Evolutionary conservation across 139 green algal species (phyloP).

Genomic region (Nannochloris sp.): DNA sequence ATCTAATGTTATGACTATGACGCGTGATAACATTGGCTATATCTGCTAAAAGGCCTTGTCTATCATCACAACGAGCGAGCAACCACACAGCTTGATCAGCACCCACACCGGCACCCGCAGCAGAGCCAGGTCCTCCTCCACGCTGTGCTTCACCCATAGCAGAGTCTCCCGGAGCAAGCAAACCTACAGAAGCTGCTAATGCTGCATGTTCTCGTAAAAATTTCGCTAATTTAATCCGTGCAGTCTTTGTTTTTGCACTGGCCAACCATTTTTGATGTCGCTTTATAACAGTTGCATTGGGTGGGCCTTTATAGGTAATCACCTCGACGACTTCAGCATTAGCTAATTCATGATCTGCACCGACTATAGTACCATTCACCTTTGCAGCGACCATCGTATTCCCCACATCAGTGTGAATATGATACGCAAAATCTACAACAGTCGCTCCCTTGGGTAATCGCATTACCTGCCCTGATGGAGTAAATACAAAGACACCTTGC

Average conservation of each 20-base stretch:
- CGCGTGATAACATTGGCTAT: conserved; percentile 38
- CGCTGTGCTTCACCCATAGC: neutral
- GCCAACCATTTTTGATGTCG: conserved; percentile 38
- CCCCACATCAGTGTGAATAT: conserved; percentile 75
- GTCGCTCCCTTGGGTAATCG: conserved; percentile 76
- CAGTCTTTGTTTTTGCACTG: conserved; percentile 39
- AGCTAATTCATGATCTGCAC: conserved; percentile 39
- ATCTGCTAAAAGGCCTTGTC: conserved; percentile 43
- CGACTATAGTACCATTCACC: conserved; percentile 68
- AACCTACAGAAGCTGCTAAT: neutral
- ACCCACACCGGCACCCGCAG: neutral
- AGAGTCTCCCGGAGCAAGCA: neutral
- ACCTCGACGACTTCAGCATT: conserved; percentile 85
- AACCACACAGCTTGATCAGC: conserved; percentile 16
- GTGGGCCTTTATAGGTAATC: conserved; percentile 38
- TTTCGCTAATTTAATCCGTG: conserved; percentile 58
- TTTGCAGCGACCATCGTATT: conserved; percentile 71
- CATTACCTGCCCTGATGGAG: conserved; percentile 55
- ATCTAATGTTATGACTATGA: conserved; percentile 41
- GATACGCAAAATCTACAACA: conserved; percentile 87
- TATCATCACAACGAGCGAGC: conserved; percentile 36
- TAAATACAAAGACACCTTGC: conserved; percentile 78
- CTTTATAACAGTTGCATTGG: conserved; percentile 25
- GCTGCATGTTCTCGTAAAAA: conserved; percentile 51
- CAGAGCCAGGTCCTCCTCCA: neutral